These are phyloP conservation scores for Conticribra weissflogii DNA, from an alignment of 108 stramenopile genomes.

Conservation along the genomic window DNA sequence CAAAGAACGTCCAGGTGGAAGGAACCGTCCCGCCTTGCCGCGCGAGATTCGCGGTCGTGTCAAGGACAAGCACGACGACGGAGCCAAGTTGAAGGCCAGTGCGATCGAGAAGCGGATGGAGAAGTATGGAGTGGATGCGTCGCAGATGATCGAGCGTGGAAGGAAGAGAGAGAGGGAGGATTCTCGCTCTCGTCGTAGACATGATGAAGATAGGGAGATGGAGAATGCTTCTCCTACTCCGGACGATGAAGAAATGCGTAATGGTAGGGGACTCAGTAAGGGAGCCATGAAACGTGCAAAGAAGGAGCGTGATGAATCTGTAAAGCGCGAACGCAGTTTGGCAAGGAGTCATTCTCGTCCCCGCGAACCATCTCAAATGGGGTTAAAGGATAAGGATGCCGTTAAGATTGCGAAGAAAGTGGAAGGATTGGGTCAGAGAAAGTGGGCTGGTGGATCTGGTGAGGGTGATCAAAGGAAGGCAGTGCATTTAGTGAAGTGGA, in stretches of 20 bases:
- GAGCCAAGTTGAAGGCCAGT: slow-evolving; percentile 55
- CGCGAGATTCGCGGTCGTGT: slow-evolving; percentile 66
- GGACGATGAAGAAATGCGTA: slow-evolving; percentile 53
- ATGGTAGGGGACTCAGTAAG: slow-evolving; percentile 61
- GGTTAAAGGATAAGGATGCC: slow-evolving; percentile 73
- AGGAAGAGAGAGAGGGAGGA: slow-evolving; percentile 61
- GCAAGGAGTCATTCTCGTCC: slow-evolving; percentile 81
- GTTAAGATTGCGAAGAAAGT: slow-evolving; percentile 72
- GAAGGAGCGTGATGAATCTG: slow-evolving; percentile 61
- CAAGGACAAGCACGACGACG: slow-evolving; percentile 75
- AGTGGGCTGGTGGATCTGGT: slow-evolving; percentile 73
- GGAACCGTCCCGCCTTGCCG: slow-evolving; percentile 75
- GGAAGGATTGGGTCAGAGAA: slow-evolving; percentile 66
- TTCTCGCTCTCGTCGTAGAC: slow-evolving; percentile 33
- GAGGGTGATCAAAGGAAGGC: slow-evolving; percentile 90
- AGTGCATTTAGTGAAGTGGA: slow-evolving; percentile 90
- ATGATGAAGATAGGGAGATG: slow-evolving; percentile 36
- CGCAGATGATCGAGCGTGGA: slow-evolving; percentile 74
- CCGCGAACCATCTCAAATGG: slow-evolving; percentile 77
- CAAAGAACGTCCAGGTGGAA: slow-evolving; percentile 61
- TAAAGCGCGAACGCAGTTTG: slow-evolving; percentile 62
- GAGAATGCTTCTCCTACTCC: slow-evolving; percentile 21
- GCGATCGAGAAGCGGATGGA: slow-evolving; percentile 74
- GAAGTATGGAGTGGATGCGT: slow-evolving; percentile 73
- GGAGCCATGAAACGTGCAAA: slow-evolving; percentile 72